phyloP scores from a whole-genome alignment of 768 basidiomycete genomes.

The Boletus eberwhitei region DNA sequence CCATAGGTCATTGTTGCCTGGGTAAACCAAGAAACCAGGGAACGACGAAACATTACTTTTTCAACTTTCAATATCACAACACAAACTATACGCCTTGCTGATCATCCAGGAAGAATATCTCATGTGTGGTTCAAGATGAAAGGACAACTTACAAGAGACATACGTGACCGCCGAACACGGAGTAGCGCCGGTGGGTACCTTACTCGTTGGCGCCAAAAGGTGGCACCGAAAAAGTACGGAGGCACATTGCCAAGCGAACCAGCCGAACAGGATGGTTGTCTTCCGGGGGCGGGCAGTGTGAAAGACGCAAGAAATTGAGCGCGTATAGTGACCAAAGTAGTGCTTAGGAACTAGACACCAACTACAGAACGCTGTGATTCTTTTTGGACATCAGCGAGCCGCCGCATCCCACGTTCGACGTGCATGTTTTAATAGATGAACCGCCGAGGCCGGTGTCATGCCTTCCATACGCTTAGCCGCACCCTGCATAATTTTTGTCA shows the following conservation, averaged over 20 bases:
- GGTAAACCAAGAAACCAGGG: neutral
- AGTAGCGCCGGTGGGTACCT: neutral
- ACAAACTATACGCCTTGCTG: neutral
- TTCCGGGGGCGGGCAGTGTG: neutral
- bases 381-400: neutral
- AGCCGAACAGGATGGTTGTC: neutral
- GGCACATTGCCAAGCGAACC: neutral
- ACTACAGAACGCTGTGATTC: neutral
- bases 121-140: neutral
- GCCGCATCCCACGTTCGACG: conserved; percentile 31
- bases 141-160: neutral
- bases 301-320: neutral
- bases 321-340: neutral
- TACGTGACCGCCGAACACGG: neutral
- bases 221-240: neutral
- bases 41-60: neutral
- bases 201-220: neutral
- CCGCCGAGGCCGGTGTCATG: conserved; percentile 79
- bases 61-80: neutral
- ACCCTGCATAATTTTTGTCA: conserved; percentile 48
- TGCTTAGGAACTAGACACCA: neutral
- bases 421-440: conserved; percentile 66
- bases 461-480: conserved; percentile 92
- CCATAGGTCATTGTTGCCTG: neutral
- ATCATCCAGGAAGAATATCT: neutral